phyloP scores from a whole-genome alignment of 1,139 yeast species.

The Wickerhamomyces sp. region DNA sequence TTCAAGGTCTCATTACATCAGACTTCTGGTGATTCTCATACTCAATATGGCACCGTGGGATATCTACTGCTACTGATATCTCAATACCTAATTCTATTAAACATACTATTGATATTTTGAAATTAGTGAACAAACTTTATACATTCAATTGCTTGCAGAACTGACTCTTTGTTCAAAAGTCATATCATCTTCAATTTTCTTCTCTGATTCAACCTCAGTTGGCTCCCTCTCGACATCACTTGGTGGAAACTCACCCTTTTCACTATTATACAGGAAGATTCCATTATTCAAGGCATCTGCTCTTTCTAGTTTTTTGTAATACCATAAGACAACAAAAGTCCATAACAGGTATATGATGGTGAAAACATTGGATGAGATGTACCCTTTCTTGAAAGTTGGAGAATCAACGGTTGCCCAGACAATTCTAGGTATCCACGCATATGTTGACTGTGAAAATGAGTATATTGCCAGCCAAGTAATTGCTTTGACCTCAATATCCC shows the following conservation, averaged over 20 bases:
- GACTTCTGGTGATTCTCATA: too few species aligned
- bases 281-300: conserved; percentile 46
- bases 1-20: too few species aligned
- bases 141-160: too few species aligned
- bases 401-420: conserved; percentile 54
- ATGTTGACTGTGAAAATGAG: not conserved
- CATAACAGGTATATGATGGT: conserved; percentile 41
- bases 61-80: too few species aligned
- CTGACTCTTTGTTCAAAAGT: too few species aligned
- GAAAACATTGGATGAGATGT: conserved; percentile 36
- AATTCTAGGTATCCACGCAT: conserved; percentile 31
- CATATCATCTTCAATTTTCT: too few species aligned
- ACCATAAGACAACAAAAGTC: conserved; percentile 47
- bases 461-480: conserved; percentile 1
- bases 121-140: too few species aligned
- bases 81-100: too few species aligned
- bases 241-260: conserved; percentile 1
- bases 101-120: too few species aligned
- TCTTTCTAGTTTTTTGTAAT: conserved; percentile 55
- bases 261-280: conserved; percentile 36
- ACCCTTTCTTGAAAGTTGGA: conserved; percentile 49
- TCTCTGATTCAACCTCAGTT: too few species aligned
- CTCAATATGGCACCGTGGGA: too few species aligned
- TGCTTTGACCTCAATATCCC: conserved; percentile 31
- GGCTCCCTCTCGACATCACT: not conserved